A percentile compares a stretch with the other conserved stretches of the same genome.
These are phyloP conservation scores for Phanerochaete carnosa DNA, from an alignment of 768 basidiomycete species.

Conservation along the genomic window DNA sequence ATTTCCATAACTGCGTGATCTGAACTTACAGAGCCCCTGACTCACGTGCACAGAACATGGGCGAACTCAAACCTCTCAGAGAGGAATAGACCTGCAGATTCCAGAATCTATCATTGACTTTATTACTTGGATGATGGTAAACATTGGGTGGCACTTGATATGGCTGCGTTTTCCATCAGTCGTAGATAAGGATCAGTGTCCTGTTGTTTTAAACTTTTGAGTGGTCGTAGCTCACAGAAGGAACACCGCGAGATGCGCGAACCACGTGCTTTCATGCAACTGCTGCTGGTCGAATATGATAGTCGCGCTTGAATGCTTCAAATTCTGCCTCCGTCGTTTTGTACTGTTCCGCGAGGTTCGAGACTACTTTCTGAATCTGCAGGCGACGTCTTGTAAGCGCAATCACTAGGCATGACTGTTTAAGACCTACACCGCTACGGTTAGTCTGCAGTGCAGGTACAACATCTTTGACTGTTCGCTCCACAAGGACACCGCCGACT, in stretches of 20 bases:
- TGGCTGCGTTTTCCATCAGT: neutral
- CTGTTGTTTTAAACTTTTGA: neutral
- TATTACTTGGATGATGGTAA: neutral
- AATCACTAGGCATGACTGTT: neutral
- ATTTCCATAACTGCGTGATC: neutral
- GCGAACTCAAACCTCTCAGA: neutral
- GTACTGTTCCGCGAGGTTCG: constrained; percentile 81
- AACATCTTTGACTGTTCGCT: constrained; percentile 93
- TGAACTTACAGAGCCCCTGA: neutral
- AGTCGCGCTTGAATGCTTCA: constrained; percentile 73
- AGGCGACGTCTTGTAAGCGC: neutral
- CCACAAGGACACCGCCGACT: constrained; percentile 93
- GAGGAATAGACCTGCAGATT: neutral
- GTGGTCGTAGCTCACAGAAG: neutral
- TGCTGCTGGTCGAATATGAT: constrained; percentile 60
- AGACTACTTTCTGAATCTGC: constrained; percentile 81
- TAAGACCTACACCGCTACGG: constrained; percentile 67
- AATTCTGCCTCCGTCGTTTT: constrained; percentile 85
- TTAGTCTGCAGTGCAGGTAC: constrained; percentile 90
- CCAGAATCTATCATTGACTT: neutral
- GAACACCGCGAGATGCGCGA: neutral
- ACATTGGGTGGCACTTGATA: neutral
- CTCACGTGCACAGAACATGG: neutral
- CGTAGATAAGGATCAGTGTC: neutral
- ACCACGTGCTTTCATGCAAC: constrained; percentile 9